Base-by-base conservation (phyloP, 83 land plant genomes). In the Picea abies region DNA sequence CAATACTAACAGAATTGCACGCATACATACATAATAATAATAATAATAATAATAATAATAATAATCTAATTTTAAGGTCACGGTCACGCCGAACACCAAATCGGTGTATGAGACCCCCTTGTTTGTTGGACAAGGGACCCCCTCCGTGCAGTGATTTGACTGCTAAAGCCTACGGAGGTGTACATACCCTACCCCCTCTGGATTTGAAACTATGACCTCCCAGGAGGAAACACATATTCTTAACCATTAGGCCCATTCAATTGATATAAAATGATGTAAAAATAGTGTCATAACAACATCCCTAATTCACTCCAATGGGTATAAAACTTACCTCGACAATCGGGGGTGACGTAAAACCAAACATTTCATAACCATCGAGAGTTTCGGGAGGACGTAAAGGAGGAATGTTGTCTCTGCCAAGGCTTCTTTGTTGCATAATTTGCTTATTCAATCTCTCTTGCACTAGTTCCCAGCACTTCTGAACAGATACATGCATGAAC, bases 401-500 rank as follows among this genome's bases (percentile, higher is more conserved):
- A 17, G 85, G 89, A 65, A 84, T n/a, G 11, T 63, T 77, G 68
- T 79, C 76, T 66, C 60, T 77, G 10, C 85, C 86, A 10, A 76
- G 20, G 60, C 29, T n/a, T 35, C 52, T 64, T 26, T 80, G 87
- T 60, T 71, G 86, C 35, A 1, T 35, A 5, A 90, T 84, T 84
- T 90, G 89, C 72, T 84, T 79, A 58, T 89, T 87, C 29, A 93
- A 60, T 77, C 87, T 88, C 65, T 86, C 78, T 23, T 63, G 44
- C 73, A 93, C 93, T 85, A 87, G 78, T 19, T 93, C 90, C 95
- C 95, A 93, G 85, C 95, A 93, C 61, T 83, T 83, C 1, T 63
- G 19, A 23, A 90, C 60, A 41, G 93, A 85, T 32, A 80, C 49
- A 79, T 83, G 61, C 14, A 78, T 63, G 79, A 90, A 93, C 29